Evolutionary conservation across 208 protist species (phyloP), one percentile per base, ranked within the genome.

Genomic region (Strigomonas galati): DNA sequence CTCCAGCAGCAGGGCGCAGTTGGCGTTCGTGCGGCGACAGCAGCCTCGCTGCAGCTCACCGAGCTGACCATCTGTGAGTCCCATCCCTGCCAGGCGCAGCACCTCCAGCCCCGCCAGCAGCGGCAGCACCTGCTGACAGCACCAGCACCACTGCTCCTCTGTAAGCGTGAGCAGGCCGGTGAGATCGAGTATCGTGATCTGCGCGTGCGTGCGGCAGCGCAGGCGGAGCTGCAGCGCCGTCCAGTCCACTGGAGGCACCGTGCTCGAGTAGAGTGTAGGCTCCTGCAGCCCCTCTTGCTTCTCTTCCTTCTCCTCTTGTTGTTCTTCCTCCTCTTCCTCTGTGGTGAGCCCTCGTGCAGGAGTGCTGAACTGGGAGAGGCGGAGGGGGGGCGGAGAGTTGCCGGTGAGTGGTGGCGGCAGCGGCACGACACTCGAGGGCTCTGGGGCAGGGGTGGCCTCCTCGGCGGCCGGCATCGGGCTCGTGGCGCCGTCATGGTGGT

Each of bases 131-230:
- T 84, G 67, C 27, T 64, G 63, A 27, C 68, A 81, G 49, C 91
- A 75, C 84, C 84, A 94, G 52, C 62, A 53, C 88, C 88, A 94
- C 69, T 91, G 78, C 43, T 71, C 69, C 24, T 59, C 24, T 19
- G 66, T 26, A 30, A 69, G 53, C 40, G 40, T 46, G 10, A 9
- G 73, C 15, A 80, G 71, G 23, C 66, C 56, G 10, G 78, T 84
- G 24, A 93, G 72, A 56, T 93, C 81, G 1, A 93, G 63, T 12
- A 56, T 56, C 2, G 65, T 69, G 49, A 93, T 64, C 26, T 71
- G 62, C 17, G 64, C 28, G 31, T 85, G 72, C 37, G 79, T 82
- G 65, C 76, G 75, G 27, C 55, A 60, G 26, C 76, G 74, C 23
- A 85, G 69, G 60, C 78, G 74, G 28, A 58, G 43, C 65, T 82